Evolutionary conservation across 169 alveolate genomes (phyloP), one percentile per base, ranked within the genome.

Genomic region (Eimeria falciformis): DNA sequence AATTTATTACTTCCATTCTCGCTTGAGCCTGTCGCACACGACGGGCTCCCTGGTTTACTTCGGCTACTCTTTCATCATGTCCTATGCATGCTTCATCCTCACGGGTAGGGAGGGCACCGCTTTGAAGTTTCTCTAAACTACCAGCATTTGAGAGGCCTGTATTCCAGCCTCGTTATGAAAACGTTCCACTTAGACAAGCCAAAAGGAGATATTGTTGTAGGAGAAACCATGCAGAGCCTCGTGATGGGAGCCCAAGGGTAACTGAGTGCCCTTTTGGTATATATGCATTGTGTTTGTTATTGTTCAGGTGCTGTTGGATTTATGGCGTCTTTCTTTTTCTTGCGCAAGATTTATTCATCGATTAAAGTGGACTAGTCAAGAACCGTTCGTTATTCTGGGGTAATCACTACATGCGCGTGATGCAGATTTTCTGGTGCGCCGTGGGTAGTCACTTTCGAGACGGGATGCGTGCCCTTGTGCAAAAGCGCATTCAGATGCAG

Each of bases 1-100:
- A 7, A 79, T 96, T 43, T 83, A 94, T 66, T 96, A 96, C 73
- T 95, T 71, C 81, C 91, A 83, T 78, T 93, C 95, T 9, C 91
- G 94, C 27, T 71, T 95, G 62, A 93, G 91, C 69, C 91, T 96
- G 43, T 94, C 95, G 18, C 95, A 94, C 56, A 92, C 95, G 46
- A 95, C 96, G 4, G 96, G 96, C n/a, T 82, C 96, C 0, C 92
- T 96, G 62, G 93, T 96, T 53, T 96, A 96, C 66, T 96, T 96
- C 85, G 97, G 97, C 33, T 96, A 96, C 93, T 95, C 96, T 85
- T 79, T 88, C 85, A 71, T 93, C 53, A 93, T 93, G 87, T 94
- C 97, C 12, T 93, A 93, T 66, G 95, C 97, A 14, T 95, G 95
- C 83, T 94, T 95, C 71, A 93, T 96, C 23, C 93, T 96, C 92